These are phyloP conservation scores for Aspergillus aculeatus DNA, from an alignment of 2,329 filamentous ascomycete species.

Conservation along the genomic window DNA sequence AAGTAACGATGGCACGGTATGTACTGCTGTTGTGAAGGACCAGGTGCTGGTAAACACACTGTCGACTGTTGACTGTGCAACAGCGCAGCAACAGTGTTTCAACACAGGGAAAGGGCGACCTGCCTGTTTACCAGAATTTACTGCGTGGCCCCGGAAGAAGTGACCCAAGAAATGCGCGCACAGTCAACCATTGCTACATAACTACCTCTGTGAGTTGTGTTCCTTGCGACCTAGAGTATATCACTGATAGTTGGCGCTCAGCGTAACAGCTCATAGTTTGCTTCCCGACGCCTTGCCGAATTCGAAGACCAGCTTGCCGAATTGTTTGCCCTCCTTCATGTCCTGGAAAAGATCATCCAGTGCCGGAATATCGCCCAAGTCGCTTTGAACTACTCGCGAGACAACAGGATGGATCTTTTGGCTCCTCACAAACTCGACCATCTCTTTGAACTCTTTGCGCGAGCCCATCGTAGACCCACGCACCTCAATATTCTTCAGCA, in stretches of 20 bases:
- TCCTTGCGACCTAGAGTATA: not conserved
- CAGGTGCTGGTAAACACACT: not conserved
- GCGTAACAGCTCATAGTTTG: constrained; percentile 35
- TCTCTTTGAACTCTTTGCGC: constrained; percentile 81
- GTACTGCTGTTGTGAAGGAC: not conserved
- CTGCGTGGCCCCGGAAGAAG: not conserved
- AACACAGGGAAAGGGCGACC: constrained; percentile 2
- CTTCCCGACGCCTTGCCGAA: constrained; percentile 48
- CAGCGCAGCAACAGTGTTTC: not conserved
- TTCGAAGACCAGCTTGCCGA: constrained; percentile 87
- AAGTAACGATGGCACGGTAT: constrained; percentile 14
- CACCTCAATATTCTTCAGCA: constrained; percentile 84
- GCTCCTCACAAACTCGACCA: constrained; percentile 76
- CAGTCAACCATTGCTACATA: not conserved
- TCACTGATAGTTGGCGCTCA: not conserved
- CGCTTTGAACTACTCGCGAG: constrained; percentile 65
- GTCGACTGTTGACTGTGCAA: not conserved
- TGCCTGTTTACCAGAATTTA: not conserved
- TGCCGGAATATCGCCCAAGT: constrained; percentile 71
- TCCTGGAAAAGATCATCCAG: constrained; percentile 83
- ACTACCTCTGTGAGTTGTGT: not conserved
- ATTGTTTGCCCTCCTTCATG: constrained; percentile 81
- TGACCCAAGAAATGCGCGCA: not conserved
- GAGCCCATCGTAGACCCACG: constrained; percentile 89
- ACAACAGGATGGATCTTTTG: constrained; percentile 75